These are phyloP conservation scores for Corynespora cassiicola DNA, from an alignment of 2,329 filamentous ascomycete genomes.

Conservation along the genomic window DNA sequence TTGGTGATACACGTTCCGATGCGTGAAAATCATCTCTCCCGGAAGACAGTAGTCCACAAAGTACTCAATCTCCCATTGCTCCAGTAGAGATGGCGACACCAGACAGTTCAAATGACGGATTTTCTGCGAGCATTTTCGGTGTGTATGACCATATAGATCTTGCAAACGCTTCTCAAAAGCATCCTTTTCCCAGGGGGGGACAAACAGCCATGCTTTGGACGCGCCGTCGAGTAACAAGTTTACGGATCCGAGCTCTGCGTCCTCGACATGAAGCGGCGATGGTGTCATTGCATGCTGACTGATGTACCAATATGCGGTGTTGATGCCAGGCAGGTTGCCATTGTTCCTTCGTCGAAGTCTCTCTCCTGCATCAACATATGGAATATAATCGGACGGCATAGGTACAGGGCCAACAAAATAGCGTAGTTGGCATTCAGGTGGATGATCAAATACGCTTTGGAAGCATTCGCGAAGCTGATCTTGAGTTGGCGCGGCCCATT, in stretches of 20 bases:
- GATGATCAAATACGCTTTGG: no score
- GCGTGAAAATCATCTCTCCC: conserved; percentile 14
- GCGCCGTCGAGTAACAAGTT: conserved; percentile 15
- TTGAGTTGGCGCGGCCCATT: background rate
- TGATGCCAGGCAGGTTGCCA: conserved; percentile 13
- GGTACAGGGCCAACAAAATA: conserved; percentile 1
- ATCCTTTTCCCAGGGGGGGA: conserved; percentile 5
- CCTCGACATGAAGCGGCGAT: conserved; percentile 11
- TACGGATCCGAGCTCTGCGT: conserved; percentile 10
- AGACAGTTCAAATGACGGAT: conserved; percentile 13
- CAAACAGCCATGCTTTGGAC: conserved; percentile 15
- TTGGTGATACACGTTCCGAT: conserved; percentile 12
- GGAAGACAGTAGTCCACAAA: conserved; percentile 7
- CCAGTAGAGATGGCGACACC: conserved; percentile 7
- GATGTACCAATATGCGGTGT: conserved; percentile 14
- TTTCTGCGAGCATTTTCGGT: conserved; percentile 16
- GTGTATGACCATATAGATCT: conserved; percentile 1
- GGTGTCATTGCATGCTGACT: conserved; percentile 7
- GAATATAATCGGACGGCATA: conserved; percentile 2
- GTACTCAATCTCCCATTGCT: conserved; percentile 10
- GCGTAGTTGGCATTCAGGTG: background rate
- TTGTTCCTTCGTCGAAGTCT: no score
- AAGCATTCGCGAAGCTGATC: conserved; percentile 1
- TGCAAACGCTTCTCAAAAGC: conserved; percentile 3
- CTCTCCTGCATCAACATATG: background rate